phyloP scores from a whole-genome alignment of 345 rosid species.

The Syzygium grande region DNA sequence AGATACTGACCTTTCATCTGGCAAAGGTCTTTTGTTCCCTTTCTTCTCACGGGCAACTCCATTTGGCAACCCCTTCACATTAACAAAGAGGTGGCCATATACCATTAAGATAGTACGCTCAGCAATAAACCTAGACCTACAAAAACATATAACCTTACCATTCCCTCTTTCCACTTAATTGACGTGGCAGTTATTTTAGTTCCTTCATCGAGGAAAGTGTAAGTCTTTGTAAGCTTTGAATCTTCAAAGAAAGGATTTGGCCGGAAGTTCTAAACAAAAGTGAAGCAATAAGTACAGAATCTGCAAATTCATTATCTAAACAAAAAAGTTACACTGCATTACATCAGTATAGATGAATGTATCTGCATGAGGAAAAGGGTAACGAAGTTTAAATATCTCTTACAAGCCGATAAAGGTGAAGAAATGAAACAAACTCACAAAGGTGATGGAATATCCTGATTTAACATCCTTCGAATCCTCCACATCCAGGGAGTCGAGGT shows the following conservation, averaged over 20 bases:
- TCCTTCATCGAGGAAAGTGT: slow-evolving; percentile 81
- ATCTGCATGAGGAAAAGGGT: not conserved
- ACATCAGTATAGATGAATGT: not conserved
- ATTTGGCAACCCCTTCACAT: slow-evolving; percentile 67
- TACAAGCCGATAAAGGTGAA: not conserved
- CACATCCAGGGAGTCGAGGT: slow-evolving; percentile 64
- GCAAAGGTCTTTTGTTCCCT: slow-evolving; percentile 72
- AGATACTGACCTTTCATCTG: slow-evolving; percentile 54
- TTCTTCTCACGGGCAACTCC: slow-evolving; percentile 80
- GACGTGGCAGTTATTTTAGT: slow-evolving; percentile 66
- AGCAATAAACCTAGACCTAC: not conserved
- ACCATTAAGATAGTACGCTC: not conserved
- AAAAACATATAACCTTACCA: slow-evolving; percentile 28
- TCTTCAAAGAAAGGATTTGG: slow-evolving; percentile 84
- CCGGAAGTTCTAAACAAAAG: slow-evolving; percentile 51
- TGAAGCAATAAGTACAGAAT: not conserved
- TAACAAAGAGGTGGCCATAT: not conserved
- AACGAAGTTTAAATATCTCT: not conserved
- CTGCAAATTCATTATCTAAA: not conserved
- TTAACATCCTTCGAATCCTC: slow-evolving; percentile 89
- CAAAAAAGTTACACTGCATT: not conserved
- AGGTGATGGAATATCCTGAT: slow-evolving; percentile 80
- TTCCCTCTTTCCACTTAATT: slow-evolving; percentile 91
- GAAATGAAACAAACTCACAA: slow-evolving; percentile 42
- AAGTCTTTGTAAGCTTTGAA: slow-evolving; percentile 66